A percentile compares a stretch with the other conserved stretches of the same genome.
Conservation (phyloP, 768 basidiomycete genomes). For the Pulveroboletus sp. region DNA sequence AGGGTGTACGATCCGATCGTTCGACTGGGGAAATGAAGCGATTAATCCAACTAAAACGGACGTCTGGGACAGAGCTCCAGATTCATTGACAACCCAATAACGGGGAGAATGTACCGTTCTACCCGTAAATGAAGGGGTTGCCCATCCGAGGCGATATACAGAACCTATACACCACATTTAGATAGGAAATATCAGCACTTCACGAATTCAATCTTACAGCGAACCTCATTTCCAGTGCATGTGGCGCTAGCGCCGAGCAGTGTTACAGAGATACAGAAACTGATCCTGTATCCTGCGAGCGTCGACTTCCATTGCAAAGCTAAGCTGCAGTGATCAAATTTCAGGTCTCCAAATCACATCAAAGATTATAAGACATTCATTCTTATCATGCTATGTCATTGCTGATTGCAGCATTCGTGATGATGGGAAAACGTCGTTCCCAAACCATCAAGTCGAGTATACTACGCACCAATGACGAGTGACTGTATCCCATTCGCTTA, state of each 20-base stretch:
- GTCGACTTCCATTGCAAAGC: not conserved
- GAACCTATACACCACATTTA: not conserved
- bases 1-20: no score
- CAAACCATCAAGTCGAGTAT: no score
- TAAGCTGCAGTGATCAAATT: not conserved
- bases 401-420: not conserved
- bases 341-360: not conserved
- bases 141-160: not conserved
- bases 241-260: not conserved
- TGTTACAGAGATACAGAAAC: not conserved
- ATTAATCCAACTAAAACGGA: no score
- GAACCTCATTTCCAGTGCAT: not conserved
- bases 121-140: no score
- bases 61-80: not conserved
- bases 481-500: no score
- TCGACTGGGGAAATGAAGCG: not conserved
- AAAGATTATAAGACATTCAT: not conserved
- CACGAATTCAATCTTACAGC: not conserved
- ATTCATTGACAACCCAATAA: not conserved
- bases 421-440: no score
- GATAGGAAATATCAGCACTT: not conserved
- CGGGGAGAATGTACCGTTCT: no score
- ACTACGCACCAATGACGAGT: no score
- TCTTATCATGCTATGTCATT: not conserved
- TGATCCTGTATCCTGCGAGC: not conserved